phyloP scores from a whole-genome alignment of 2,329 filamentous ascomycete genomes.

The Talaromyces marneffei region DNA sequence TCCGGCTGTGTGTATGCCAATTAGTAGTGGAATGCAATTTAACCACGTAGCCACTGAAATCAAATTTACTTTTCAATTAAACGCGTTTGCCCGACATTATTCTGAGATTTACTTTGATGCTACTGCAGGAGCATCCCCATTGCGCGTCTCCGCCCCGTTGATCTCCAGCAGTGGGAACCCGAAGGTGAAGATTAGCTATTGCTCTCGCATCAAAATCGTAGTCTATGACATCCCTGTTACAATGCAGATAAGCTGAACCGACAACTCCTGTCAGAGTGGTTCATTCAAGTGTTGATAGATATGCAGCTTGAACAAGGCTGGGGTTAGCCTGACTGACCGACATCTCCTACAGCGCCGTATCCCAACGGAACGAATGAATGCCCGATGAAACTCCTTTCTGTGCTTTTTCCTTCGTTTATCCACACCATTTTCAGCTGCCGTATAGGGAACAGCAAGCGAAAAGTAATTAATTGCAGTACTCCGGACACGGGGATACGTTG shows the following conservation, averaged over 20 bases:
- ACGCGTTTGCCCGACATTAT: constrained; percentile 7
- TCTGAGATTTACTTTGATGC: not conserved
- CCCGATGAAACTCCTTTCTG: not conserved
- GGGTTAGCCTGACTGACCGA: not conserved
- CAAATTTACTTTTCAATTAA: not conserved
- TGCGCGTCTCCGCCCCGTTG: constrained; percentile 3
- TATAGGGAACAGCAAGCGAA: not conserved
- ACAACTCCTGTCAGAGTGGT: not conserved
- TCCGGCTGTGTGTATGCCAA: not conserved
- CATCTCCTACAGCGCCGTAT: not conserved
- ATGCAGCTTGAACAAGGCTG: not conserved
- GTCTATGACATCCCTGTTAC: not conserved
- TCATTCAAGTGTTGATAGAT: not conserved
- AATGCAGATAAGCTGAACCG: not conserved
- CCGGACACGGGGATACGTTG: not conserved
- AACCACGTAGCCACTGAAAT: not conserved
- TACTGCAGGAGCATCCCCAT: not conserved
- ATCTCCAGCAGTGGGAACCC: not conserved
- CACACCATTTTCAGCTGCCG: not conserved
- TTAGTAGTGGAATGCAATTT: not conserved
- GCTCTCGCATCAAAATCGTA: not conserved
- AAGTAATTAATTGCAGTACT: not conserved
- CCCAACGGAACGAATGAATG: not conserved
- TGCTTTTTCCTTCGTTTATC: not conserved
- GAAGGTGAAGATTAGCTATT: not conserved